Evolutionary conservation across 2,329 filamentous ascomycete genomes (phyloP).

Genomic region (Exserohilum turcica): DNA sequence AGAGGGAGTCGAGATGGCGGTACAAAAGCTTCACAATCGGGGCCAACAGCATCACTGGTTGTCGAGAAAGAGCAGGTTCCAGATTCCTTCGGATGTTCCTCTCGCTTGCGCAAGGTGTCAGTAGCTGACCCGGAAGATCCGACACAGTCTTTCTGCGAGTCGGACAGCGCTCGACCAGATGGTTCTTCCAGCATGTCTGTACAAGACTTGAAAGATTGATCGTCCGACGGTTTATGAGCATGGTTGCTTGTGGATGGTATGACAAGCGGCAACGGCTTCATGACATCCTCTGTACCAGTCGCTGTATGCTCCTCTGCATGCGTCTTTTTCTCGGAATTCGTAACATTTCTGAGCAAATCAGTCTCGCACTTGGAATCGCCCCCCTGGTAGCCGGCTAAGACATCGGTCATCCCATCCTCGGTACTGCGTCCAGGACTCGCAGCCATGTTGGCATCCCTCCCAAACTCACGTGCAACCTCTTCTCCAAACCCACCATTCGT

Average conservation of each 20-base stretch:
- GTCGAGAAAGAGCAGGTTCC: slow-evolving; percentile 34
- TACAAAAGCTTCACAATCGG: slow-evolving; percentile 26
- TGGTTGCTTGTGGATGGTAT: slow-evolving; percentile 24
- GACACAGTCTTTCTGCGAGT: slow-evolving; percentile 6
- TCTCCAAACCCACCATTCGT: slow-evolving; percentile 18
- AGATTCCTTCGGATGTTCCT: slow-evolving; percentile 22
- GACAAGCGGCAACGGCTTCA: slow-evolving; percentile 3
- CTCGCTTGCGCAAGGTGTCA: slow-evolving; percentile 15
- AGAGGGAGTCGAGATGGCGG: slow-evolving; percentile 20
- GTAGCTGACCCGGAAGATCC: slow-evolving; percentile 21
- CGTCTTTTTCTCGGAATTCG: not conserved
- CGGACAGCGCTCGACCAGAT: not conserved
- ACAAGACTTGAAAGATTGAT: slow-evolving; percentile 44
- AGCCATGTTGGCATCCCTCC: slow-evolving; percentile 1
- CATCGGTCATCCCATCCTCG: slow-evolving; percentile 42
- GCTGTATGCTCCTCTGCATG: slow-evolving; percentile 11
- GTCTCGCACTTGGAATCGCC: slow-evolving; percentile 30
- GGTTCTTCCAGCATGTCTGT: slow-evolving; percentile 26
- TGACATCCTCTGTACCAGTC: slow-evolving; percentile 1
- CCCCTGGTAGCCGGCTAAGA: slow-evolving; percentile 40
- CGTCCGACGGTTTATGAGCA: slow-evolving; percentile 37
- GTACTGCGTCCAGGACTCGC: slow-evolving; percentile 24
- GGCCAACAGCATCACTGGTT: slow-evolving; percentile 24
- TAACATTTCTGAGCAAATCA: slow-evolving; percentile 2
- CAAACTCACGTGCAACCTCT: slow-evolving; percentile 8